These are phyloP conservation scores for Allium fistulosum DNA, from an alignment of 106 monocot species.

Conservation along the genomic window DNA sequence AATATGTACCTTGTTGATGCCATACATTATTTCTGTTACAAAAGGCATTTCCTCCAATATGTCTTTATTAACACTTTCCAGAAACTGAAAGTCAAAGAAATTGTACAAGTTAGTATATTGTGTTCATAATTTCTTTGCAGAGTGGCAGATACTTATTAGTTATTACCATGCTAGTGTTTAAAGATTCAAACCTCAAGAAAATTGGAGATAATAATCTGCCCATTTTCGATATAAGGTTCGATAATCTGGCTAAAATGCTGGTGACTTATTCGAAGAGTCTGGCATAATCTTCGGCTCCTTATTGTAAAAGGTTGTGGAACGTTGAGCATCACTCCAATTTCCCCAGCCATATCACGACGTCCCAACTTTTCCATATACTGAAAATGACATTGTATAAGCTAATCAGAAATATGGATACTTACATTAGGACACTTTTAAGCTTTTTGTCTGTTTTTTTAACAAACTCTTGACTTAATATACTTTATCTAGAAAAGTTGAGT, in stretches of 20 bases:
- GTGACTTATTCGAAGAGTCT: constrained; percentile 53
- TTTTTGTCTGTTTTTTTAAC: background rate
- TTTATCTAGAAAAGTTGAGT: background rate
- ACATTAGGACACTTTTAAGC: background rate
- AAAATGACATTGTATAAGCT: constrained; percentile 3
- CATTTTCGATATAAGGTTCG: constrained; percentile 28
- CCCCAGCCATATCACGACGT: constrained; percentile 44
- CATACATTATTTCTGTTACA: constrained; percentile 20
- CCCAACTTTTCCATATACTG: constrained; percentile 37
- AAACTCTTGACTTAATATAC: too few species aligned
- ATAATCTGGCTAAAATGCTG: constrained; percentile 40
- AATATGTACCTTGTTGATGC: constrained; percentile 24
- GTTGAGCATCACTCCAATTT: constrained; percentile 70
- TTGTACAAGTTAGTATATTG: background rate
- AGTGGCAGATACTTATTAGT: background rate
- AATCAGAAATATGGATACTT: background rate
- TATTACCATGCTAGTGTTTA: background rate
- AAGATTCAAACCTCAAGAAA: constrained; percentile 35
- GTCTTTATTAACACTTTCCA: constrained; percentile 33
- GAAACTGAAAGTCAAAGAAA: constrained; percentile 22
- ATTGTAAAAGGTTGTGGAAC: constrained; percentile 70
- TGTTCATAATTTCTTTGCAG: background rate
- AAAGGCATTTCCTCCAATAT: constrained; percentile 33
- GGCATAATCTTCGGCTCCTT: constrained; percentile 48
- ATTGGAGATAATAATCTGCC: constrained; percentile 34